Percentiles rank a stretch among this genome's conserved stretches.
These are phyloP conservation scores for Russula lepida DNA, from an alignment of 768 basidiomycete species.

Conservation along the genomic window DNA sequence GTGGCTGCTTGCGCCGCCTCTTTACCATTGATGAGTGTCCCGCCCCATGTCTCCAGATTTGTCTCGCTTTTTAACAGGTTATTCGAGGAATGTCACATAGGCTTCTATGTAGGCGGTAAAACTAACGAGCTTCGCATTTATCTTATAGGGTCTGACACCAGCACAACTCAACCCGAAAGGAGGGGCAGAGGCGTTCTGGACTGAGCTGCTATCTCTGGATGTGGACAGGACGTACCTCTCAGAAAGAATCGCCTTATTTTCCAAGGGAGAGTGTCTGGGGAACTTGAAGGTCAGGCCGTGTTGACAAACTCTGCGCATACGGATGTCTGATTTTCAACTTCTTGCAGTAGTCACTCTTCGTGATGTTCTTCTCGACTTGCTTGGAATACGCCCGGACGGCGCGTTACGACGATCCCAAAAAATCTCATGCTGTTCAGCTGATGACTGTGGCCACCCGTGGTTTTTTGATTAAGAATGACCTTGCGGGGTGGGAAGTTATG, in stretches of 20 bases:
- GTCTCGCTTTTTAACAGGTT: constrained; percentile 40
- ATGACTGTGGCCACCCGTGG: constrained; percentile 39
- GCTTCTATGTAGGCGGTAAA: background rate
- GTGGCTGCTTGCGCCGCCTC: background rate
- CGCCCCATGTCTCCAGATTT: constrained; percentile 39
- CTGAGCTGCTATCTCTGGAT: constrained; percentile 43
- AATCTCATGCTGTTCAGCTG: constrained; percentile 42
- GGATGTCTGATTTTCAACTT: constrained; percentile 14
- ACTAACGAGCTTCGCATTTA: background rate
- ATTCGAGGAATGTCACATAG: constrained; percentile 32
- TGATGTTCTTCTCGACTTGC: constrained; percentile 40
- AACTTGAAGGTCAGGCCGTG: constrained; percentile 40
- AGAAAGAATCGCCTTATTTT: constrained; percentile 32
- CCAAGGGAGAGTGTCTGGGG: constrained; percentile 44
- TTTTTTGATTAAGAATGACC: constrained; percentile 43
- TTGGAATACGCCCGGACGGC: constrained; percentile 32
- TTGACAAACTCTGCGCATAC: background rate
- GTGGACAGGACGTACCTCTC: constrained; percentile 42
- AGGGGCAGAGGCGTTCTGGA: constrained; percentile 42
- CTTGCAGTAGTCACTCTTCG: constrained; percentile 43
- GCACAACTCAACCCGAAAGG: constrained; percentile 38
- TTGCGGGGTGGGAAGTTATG: constrained; percentile 68
- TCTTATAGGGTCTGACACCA: constrained; percentile 34
- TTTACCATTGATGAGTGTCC: constrained; percentile 2
- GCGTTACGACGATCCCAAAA: constrained; percentile 30